Evolutionary conservation across 495 filamentous ascomycete species (phyloP), one percentile per base, ranked within the genome.

Genomic region (Neurospora discreta): DNA sequence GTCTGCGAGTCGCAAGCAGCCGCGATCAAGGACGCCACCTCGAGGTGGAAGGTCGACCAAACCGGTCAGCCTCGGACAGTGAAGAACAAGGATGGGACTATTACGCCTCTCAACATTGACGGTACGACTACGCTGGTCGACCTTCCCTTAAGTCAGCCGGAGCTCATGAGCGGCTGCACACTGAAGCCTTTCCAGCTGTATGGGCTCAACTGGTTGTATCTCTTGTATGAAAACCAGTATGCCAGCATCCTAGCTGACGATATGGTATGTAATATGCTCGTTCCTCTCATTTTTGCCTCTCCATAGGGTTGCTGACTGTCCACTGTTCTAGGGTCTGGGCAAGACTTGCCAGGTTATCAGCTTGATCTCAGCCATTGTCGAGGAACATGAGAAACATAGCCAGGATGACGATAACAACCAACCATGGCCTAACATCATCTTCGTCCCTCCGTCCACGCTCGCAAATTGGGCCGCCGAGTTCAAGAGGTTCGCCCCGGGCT

Each of bases 301-400:
- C 26, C 52, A 1, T 65, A 26, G 26, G 5, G 26, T 60, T 60
- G 52, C 52, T 65, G 7, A 65, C 26, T 26, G 15, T 18, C 1
- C 33, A 65, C 13, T 36, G 0, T 33, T 65, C 26, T 15, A 65
- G 52, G 95, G 95, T 58, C 86, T 98, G 10, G 95, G 95, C 13
- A 99, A 99, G 84, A 99, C 95, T 0, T 97, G 93, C 75, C 94
- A 98, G 77, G 93, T 99, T 70, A 97, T 99, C 74, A 88, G 93
- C 0, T 94, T 98, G 78, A 86, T 99, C 30, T 90, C 94, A 5
- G 91, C 97, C 74, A 83, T 99, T 8, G 87, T 89, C 16, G 88
- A 93, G 74, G 88, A 76, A 3, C 79, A 78, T 52, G 73, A 75
- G n/a, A 30, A 40, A 9, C 71, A 73, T 9, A 69, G 72, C 16